phyloP scores from a whole-genome alignment of 2,329 filamentous ascomycete genomes.

The Colletotrichum limetticola region DNA sequence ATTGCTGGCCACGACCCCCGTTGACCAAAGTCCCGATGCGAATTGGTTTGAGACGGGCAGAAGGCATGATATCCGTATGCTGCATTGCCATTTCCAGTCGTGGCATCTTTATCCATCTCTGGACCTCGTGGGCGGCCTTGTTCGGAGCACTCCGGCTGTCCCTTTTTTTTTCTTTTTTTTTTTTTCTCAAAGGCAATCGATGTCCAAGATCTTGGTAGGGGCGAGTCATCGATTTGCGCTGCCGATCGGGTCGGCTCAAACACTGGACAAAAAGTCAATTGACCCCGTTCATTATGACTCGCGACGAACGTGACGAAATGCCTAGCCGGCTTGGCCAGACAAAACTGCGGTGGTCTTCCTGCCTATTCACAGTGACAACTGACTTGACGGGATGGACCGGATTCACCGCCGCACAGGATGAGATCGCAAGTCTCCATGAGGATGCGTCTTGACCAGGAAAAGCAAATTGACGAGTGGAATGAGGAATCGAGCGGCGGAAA shows the following conservation, averaged over 20 bases:
- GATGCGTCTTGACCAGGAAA: background rate
- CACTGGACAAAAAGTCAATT: background rate
- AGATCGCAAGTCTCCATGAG: background rate
- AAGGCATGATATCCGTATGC: background rate
- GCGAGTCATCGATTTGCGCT: background rate
- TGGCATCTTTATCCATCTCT: background rate
- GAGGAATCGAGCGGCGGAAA: slow-evolving; percentile 17
- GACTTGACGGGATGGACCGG: background rate
- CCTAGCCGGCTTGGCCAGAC: background rate
- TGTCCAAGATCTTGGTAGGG: background rate
- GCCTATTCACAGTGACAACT: background rate
- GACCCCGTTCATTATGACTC: background rate
- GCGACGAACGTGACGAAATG: background rate
- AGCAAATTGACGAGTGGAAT: background rate
- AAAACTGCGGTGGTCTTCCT: background rate
- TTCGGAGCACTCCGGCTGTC: background rate
- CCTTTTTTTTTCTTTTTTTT: background rate
- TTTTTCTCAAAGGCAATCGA: background rate
- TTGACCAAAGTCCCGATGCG: background rate
- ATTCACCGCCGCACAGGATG: slow-evolving; percentile 16
- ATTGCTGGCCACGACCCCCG: background rate
- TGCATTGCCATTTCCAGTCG: background rate
- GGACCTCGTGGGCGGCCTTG: background rate
- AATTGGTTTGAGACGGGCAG: background rate
- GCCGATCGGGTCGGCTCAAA: background rate